Evolutionary conservation across 352 stramenopile species (phyloP).

Genomic region (Peronosclerospora sorghi): DNA sequence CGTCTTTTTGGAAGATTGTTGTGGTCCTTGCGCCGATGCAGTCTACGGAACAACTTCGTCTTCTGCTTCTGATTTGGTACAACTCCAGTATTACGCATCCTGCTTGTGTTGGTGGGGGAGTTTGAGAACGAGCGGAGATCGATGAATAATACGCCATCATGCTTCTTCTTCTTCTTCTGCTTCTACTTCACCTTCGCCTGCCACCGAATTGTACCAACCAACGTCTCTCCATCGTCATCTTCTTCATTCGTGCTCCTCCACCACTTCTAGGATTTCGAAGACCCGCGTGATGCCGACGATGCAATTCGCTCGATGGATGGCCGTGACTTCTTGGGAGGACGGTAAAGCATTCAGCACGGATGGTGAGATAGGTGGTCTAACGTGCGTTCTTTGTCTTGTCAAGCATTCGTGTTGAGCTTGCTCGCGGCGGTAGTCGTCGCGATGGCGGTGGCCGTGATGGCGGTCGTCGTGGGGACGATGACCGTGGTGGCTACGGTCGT

Average conservation of each 20-base stretch:
- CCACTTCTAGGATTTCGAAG: slow-evolving; percentile 81
- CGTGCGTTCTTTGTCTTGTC: background rate
- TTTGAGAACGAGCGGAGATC: slow-evolving; percentile 8
- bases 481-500: slow-evolving; percentile 21
- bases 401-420: slow-evolving; percentile 75
- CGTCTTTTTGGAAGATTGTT: slow-evolving; percentile 4
- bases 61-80: background rate
- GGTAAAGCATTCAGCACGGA: slow-evolving; percentile 22
- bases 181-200: slow-evolving; percentile 13
- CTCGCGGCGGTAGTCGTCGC: slow-evolving; percentile 59
- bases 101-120: slow-evolving; percentile 11
- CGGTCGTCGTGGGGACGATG: slow-evolving; percentile 22
- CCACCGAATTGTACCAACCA: slow-evolving; percentile 24
- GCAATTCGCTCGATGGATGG: slow-evolving; percentile 81
- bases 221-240: slow-evolving; percentile 42
- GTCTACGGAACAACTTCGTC: background rate
- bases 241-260: slow-evolving; percentile 35
- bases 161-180: slow-evolving; percentile 16
- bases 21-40: background rate
- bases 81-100: background rate
- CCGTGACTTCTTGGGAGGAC: slow-evolving; percentile 75
- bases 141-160: slow-evolving; percentile 25
- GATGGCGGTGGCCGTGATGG: slow-evolving; percentile 30
- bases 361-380: background rate
- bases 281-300: slow-evolving; percentile 79